Base-by-base conservation (phyloP, 75 land plant species). In the Adiantum capillusveneris region DNA sequence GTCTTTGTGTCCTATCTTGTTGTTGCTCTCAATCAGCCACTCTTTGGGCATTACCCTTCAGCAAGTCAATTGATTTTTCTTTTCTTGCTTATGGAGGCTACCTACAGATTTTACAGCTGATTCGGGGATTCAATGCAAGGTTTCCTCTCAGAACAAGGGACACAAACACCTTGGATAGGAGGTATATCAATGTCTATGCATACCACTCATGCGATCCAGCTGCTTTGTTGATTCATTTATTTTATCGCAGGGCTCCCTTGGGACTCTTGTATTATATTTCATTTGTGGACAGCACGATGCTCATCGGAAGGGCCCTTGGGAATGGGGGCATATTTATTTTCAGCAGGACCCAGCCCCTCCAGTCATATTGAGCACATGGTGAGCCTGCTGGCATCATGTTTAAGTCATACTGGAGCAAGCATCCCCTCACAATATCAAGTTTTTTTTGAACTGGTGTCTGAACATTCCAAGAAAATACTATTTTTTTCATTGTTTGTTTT, bases 241-340 rank as follows among this genome's bases (percentile, higher is more conserved):
- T 12, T 57, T 14, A 42, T 41, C 64, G 58, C 71, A 84, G 88
- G 75, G 49, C 71, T 69, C 73, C 83, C 26, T 73, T 67, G n/a
- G 88, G 89, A 62, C 87, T 89, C 17, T 54, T 90, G 45, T 92
- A 92, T 65, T 85, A 88, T 62, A 89, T 92, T 17, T 86, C 97
- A 13, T 92, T 75, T 66, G 63, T 92, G 72, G 97, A 92, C 52
- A 45, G 56, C 3, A 62, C 88, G 42, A 85, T 92, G 97, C 86
- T 92, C 60, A 46, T 92, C 46, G 97, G 97, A 1, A 81, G 97
- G 37, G 82, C 97, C 24, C 80, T 88, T 44, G 86, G 90, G 30
- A 83, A 82, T 55, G 97, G 97, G 2, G 97, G 97, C 19, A 63
- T 80, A 5, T 92, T 92, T 57, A 80, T 92, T 18, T 92, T 92